These are phyloP conservation scores for Adansonia digitata DNA, from an alignment of 345 rosid species.

Conservation along the genomic window DNA sequence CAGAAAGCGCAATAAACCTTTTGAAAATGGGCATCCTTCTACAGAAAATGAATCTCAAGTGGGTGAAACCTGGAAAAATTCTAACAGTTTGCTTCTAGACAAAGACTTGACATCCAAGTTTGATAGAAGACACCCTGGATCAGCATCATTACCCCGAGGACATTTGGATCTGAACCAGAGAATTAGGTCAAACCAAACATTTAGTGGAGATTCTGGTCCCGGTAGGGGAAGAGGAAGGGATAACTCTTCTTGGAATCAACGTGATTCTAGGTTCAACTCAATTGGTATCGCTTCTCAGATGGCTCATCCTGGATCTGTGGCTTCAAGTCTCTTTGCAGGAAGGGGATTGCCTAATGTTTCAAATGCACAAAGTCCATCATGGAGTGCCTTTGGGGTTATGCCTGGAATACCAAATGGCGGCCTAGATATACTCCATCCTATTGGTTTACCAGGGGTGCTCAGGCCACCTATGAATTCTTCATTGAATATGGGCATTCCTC, in stretches of 20 bases:
- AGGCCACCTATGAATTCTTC: constrained; percentile 58
- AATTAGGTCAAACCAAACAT: constrained; percentile 49
- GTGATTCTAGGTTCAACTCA: constrained; percentile 59
- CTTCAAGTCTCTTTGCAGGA: constrained; percentile 57
- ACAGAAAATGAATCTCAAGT: constrained; percentile 56
- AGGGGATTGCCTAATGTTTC: constrained; percentile 68
- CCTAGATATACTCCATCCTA: constrained; percentile 65
- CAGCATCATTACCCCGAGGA: constrained; percentile 38
- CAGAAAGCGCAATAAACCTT: constrained; percentile 58
- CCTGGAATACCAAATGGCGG: constrained; percentile 74
- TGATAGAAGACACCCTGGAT: constrained; percentile 58
- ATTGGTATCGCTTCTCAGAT: constrained; percentile 70
- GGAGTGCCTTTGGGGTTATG: constrained; percentile 80
- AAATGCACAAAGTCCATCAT: constrained; percentile 53
- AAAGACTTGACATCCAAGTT: constrained; percentile 41
- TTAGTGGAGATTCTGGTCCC: constrained; percentile 56
- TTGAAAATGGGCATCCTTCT: constrained; percentile 57
- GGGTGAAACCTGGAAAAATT: constrained; percentile 40
- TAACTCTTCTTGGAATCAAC: constrained; percentile 63
- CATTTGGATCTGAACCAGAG: constrained; percentile 57
- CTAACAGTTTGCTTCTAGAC: constrained; percentile 33
- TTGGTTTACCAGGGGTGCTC: constrained; percentile 67
- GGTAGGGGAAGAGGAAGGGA: constrained; percentile 92
- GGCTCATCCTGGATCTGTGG: constrained; percentile 53
- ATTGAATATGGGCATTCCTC: constrained; percentile 67